A percentile compares a stretch with the other conserved stretches of the same genome.
These are phyloP conservation scores for Pseudonitzschia pungens DNA, from an alignment of 108 stramenopile species.

Conservation along the genomic window DNA sequence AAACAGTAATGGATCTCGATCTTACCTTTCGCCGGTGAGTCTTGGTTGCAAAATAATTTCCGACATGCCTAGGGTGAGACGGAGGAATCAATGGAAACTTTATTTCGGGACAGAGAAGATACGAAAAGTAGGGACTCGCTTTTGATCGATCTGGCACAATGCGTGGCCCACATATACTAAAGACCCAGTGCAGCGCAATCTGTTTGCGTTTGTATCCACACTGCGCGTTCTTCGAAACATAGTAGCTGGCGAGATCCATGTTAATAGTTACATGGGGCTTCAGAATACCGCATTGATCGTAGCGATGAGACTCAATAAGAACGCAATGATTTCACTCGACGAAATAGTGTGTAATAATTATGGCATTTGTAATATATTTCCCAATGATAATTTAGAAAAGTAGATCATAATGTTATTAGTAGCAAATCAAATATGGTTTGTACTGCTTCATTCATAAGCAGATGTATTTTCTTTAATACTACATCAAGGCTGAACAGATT, in stretches of 20 bases:
- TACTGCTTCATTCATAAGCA: neutral
- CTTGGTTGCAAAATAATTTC: neutral
- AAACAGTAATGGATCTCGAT: constrained; percentile 12
- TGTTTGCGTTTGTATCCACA: constrained; percentile 3
- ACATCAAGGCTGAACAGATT: no score
- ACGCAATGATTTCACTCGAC: no score
- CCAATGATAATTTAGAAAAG: no score
- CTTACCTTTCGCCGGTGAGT: neutral
- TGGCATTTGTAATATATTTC: no score
- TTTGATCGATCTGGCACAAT: neutral
- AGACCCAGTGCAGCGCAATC: constrained; percentile 1
- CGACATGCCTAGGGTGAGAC: neutral
- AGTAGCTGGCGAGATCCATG: neutral
- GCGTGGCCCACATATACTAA: no score
- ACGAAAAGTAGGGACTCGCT: neutral
- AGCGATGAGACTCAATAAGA: no score
- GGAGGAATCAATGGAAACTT: neutral
- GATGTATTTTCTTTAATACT: no score
- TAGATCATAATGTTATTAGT: neutral
- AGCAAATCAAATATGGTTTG: neutral
- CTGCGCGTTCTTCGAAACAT: neutral
- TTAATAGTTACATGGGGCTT: neutral
- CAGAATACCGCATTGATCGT: no score
- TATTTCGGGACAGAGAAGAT: neutral
- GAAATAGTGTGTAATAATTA: no score